Evolutionary conservation across 2,329 filamentous ascomycete genomes (phyloP).

Genomic region (Colletotrichum chlorophyti): DNA sequence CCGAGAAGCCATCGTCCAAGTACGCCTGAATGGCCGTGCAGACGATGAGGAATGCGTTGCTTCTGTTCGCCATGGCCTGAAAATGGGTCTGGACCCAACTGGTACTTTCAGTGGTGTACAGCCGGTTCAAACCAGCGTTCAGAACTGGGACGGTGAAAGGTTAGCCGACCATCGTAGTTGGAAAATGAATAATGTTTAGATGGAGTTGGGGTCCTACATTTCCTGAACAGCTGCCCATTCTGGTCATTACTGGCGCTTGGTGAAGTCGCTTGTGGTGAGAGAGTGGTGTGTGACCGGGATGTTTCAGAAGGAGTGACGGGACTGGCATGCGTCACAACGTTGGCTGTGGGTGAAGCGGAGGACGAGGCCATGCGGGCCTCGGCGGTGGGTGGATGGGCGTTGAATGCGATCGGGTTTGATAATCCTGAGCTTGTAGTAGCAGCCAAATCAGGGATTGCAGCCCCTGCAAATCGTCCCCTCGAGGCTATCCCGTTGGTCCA

Average conservation of each 20-base stretch:
- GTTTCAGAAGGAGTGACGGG: neutral
- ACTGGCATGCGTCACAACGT: neutral
- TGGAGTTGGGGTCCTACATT: no score
- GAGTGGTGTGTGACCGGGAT: neutral
- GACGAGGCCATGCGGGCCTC: neutral
- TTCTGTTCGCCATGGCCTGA: conserved; percentile 10
- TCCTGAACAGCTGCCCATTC: conserved; percentile 15
- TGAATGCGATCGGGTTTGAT: neutral
- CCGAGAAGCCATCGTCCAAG: conserved; percentile 23
- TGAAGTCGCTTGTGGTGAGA: neutral
- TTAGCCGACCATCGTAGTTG: neutral
- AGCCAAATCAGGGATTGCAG: conserved; percentile 9
- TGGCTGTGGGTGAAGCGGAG: neutral
- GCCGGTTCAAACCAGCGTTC: conserved; percentile 9
- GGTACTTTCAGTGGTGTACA: conserved; percentile 22
- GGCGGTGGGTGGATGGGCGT: neutral
- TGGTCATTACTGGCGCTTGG: conserved; percentile 1
- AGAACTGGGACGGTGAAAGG: conserved; percentile 13
- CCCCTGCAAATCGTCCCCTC: conserved; percentile 22
- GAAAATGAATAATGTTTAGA: no score
- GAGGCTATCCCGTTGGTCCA: conserved; percentile 30
- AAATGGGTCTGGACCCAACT: conserved; percentile 24
- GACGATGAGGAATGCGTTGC: conserved; percentile 19
- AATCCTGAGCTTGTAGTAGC: neutral
- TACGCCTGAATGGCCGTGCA: conserved; percentile 26